Evolutionary conservation across 2,329 filamentous ascomycete species (phyloP).

Genomic region (Pezicula radicicola): DNA sequence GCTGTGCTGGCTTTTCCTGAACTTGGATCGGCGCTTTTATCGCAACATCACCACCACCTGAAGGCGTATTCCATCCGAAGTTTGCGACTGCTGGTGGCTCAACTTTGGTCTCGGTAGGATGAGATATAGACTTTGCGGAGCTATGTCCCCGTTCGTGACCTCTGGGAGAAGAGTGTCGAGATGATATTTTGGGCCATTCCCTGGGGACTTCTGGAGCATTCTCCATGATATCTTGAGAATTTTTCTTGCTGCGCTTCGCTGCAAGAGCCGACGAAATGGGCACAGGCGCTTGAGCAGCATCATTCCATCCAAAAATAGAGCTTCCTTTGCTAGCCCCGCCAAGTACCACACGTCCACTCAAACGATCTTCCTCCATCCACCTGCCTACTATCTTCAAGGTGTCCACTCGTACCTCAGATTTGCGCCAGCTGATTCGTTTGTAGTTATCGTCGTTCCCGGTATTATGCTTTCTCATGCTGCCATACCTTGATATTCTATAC

Average conservation of each 20-base stretch:
- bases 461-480: conserved; percentile 55
- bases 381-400: conserved; percentile 57
- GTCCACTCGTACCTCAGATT: conserved; percentile 50
- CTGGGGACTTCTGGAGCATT: conserved; percentile 16
- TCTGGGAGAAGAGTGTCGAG: not conserved
- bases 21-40: not conserved
- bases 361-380: conserved; percentile 65
- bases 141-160: conserved; percentile 10
- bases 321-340: conserved; percentile 43
- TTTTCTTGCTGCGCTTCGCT: conserved; percentile 13
- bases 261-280: conserved; percentile 35
- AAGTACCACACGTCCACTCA: conserved; percentile 46
- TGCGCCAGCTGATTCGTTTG: conserved; percentile 52
- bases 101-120: conserved; percentile 4
- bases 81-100: conserved; percentile 11
- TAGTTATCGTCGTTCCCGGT: conserved; percentile 58
- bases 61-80: conserved; percentile 19
- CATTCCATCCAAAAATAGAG: conserved; percentile 58
- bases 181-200: conserved; percentile 21
- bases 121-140: conserved; percentile 13
- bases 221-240: conserved; percentile 8
- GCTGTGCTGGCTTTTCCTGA: not conserved
- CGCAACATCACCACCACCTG: not conserved
- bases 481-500: conserved; percentile 61
- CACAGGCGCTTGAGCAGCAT: conserved; percentile 47